phyloP scores from a whole-genome alignment of 2,329 filamentous ascomycete genomes.

The Trichoderma cornu-damae region DNA sequence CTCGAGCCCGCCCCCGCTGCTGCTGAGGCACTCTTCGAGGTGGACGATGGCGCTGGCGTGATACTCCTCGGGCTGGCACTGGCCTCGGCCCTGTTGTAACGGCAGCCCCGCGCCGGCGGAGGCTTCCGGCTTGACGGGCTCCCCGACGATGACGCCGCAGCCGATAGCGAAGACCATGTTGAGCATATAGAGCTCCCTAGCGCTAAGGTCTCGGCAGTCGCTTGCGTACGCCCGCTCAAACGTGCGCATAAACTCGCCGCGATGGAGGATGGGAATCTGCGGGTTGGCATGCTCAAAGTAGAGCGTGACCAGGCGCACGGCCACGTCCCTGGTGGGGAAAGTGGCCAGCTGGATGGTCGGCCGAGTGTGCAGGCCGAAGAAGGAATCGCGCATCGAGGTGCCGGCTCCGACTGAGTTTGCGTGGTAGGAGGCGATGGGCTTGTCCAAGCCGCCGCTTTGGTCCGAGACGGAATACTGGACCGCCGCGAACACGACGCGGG shows the following conservation, averaged over 20 bases:
- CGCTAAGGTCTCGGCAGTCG: conserved; percentile 60
- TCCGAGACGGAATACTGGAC: conserved; percentile 68
- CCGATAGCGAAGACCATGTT: conserved; percentile 98
- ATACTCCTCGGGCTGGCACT: conserved; percentile 85
- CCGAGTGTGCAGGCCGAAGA: conserved; percentile 92
- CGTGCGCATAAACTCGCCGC: conserved; percentile 82
- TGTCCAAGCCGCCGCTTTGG: conserved; percentile 45
- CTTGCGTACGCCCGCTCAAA: conserved; percentile 75
- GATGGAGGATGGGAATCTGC: conserved; percentile 88
- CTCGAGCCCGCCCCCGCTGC: conserved; percentile 82
- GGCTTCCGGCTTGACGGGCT: conserved; percentile 48
- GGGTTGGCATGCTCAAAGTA: conserved; percentile 97
- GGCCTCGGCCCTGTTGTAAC: conserved; percentile 32
- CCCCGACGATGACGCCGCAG: conserved; percentile 79
- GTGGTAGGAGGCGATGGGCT: conserved; percentile 22
- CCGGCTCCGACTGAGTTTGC: conserved; percentile 38
- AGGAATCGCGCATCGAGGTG: conserved; percentile 88
- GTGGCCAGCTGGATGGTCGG: conserved; percentile 79
- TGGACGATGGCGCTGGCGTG: conserved; percentile 92
- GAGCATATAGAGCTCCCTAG: conserved; percentile 83
- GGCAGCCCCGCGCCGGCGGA: conserved; percentile 29
- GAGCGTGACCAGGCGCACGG: conserved; percentile 65
- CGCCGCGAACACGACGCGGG: conserved; percentile 86
- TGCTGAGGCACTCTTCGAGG: conserved; percentile 78
- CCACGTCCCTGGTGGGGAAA: conserved; percentile 76